These are phyloP conservation scores for Sicyos edulis DNA, from an alignment of 306 rosid genomes.

Conservation along the genomic window DNA sequence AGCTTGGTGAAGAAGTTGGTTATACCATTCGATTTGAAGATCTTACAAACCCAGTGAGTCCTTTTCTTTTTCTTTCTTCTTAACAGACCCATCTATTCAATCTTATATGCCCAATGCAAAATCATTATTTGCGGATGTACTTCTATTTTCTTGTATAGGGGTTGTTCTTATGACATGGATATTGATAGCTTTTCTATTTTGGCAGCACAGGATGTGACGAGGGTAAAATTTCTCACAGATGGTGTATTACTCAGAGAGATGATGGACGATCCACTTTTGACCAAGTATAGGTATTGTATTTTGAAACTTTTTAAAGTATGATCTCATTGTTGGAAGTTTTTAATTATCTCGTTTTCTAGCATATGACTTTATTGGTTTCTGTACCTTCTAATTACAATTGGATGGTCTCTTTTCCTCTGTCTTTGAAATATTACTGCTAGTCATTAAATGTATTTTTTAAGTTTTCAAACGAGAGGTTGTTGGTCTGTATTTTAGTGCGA, in stretches of 20 bases:
- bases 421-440: background rate
- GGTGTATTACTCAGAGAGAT: slow-evolving; percentile 88
- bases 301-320: background rate
- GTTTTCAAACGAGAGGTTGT: slow-evolving; percentile 13
- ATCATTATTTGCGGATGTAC: background rate
- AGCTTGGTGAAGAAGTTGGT: slow-evolving; percentile 90
- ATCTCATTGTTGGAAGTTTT: background rate
- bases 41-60: slow-evolving; percentile 56
- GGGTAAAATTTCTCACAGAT: slow-evolving; percentile 78
- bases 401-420: background rate
- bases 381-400: background rate
- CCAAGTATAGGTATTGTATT: slow-evolving; percentile 70
- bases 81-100: background rate
- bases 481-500: background rate
- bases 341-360: background rate
- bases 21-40: slow-evolving; percentile 93
- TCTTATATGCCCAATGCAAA: background rate
- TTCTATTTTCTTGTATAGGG: background rate
- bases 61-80: background rate
- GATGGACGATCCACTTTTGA: slow-evolving; percentile 97
- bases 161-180: slow-evolving; percentile 17
- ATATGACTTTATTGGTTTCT: background rate
- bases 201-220: slow-evolving; percentile 79
- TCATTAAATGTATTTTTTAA: slow-evolving; percentile 1
- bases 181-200: slow-evolving; percentile 32